phyloP scores from a whole-genome alignment of 441 rosid genomes.

The Gossypium davidsonii region DNA sequence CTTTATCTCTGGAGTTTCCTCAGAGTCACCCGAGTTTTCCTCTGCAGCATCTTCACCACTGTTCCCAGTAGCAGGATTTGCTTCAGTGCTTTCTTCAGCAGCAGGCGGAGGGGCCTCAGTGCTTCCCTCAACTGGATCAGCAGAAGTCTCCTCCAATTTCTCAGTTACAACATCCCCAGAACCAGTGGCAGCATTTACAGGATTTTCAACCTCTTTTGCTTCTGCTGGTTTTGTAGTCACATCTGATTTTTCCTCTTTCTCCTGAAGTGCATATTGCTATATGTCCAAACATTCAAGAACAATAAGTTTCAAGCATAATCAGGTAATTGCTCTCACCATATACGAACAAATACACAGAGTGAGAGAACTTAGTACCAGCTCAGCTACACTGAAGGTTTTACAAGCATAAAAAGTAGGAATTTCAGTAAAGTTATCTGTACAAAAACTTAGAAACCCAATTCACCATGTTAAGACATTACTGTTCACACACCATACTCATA shows the following conservation, averaged over 20 bases:
- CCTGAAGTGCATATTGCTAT: slow-evolving; percentile 74
- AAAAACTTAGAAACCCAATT: background rate
- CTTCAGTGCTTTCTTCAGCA: slow-evolving; percentile 45
- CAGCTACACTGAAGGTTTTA: background rate
- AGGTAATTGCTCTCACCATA: background rate
- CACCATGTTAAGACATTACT: background rate
- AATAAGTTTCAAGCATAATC: background rate
- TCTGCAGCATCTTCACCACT: slow-evolving; percentile 5
- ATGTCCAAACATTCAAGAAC: slow-evolving; percentile 4
- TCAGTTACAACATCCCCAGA: slow-evolving; percentile 33
- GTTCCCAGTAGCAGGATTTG: slow-evolving; percentile 32
- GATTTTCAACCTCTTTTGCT: slow-evolving; percentile 42
- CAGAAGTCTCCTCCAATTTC: slow-evolving; percentile 35
- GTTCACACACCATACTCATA: background rate
- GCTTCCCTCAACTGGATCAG: slow-evolving; percentile 11
- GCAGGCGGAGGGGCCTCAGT: slow-evolving; percentile 18
- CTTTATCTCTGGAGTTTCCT: slow-evolving; percentile 70
- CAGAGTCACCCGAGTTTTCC: slow-evolving; percentile 37
- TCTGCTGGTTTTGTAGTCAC: slow-evolving; percentile 41
- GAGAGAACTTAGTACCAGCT: background rate
- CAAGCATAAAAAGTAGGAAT: background rate
- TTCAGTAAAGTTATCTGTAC: background rate
- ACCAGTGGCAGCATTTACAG: slow-evolving; percentile 35
- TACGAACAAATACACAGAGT: background rate
- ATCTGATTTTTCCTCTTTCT: slow-evolving; percentile 51